phyloP scores from a whole-genome alignment of 2,329 filamentous ascomycete species.

The Monosporascus cannonballus region DNA sequence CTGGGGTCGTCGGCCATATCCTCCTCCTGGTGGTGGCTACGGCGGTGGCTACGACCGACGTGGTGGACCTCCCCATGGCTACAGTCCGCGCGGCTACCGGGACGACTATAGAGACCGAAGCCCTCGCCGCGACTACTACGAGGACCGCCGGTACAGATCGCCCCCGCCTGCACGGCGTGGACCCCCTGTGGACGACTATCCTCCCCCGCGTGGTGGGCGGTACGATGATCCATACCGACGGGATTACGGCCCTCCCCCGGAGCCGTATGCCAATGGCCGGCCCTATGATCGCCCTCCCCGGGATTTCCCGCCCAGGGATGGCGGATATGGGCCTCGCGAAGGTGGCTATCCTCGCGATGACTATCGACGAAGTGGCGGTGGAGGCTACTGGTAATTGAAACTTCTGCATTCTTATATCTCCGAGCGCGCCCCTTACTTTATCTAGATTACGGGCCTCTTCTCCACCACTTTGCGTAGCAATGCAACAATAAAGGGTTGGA shows the following conservation, averaged over 20 bases:
- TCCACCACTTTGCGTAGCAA: constrained; percentile 2
- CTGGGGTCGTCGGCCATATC: constrained; percentile 57
- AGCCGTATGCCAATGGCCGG: constrained; percentile 54
- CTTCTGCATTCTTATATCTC: constrained; percentile 17
- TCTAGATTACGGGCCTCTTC: constrained; percentile 21
- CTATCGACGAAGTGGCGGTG: constrained; percentile 23
- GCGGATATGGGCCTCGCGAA: constrained; percentile 37
- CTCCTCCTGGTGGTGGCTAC: constrained; percentile 45
- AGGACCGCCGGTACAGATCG: constrained; percentile 74
- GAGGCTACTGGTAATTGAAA: constrained; percentile 27
- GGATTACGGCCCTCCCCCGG: constrained; percentile 54
- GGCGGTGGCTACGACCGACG: constrained; percentile 79
- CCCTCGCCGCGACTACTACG: constrained; percentile 81
- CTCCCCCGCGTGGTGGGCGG: constrained; percentile 58
- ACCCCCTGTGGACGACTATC: constrained; percentile 70
- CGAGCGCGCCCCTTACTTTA: constrained; percentile 26
- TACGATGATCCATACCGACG: constrained; percentile 75
- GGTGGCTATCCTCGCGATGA: constrained; percentile 27
- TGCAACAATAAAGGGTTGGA: constrained; percentile 5
- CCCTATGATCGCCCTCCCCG: constrained; percentile 51
- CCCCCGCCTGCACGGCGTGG: constrained; percentile 72
- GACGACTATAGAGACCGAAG: constrained; percentile 85
- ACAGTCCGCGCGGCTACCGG: constrained; percentile 67
- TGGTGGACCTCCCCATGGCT: constrained; percentile 63
- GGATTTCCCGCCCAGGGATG: constrained; percentile 45